These are phyloP conservation scores for Chrysophaeum taylorii DNA, from an alignment of 352 stramenopile genomes.

Conservation along the genomic window DNA sequence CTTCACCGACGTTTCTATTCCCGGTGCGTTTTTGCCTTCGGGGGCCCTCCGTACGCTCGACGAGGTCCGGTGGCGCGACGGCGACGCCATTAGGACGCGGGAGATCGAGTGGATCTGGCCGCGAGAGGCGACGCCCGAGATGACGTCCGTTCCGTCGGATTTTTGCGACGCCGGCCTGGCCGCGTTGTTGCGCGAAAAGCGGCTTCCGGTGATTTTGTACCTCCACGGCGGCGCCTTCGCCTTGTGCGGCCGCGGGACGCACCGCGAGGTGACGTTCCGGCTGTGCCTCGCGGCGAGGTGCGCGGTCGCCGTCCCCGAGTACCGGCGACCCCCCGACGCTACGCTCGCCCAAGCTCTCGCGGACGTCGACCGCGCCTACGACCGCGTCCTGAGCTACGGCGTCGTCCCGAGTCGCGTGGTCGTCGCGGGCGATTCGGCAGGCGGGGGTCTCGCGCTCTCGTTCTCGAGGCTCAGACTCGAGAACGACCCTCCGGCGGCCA, in stretches of 20 bases:
- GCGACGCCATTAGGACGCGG: neutral
- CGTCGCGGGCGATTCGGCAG: slow-evolving; percentile 2
- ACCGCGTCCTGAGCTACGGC: neutral
- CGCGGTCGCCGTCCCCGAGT: neutral
- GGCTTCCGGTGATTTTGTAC: neutral
- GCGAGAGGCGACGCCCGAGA: neutral
- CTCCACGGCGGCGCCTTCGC: slow-evolving; percentile 2
- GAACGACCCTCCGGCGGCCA: neutral
- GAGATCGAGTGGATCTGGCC: slow-evolving; percentile 6
- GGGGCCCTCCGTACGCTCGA: neutral
- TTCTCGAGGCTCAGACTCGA: neutral
- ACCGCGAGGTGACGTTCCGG: slow-evolving; percentile 7
- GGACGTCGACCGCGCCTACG: slow-evolving; percentile 3
- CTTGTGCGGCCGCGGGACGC: slow-evolving; percentile 9
- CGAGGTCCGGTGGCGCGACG: neutral
- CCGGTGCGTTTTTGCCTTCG: neutral
- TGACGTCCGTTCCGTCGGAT: too few species aligned
- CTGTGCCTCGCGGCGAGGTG: neutral
- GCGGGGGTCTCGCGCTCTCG: slow-evolving; percentile 2
- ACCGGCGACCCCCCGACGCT: slow-evolving; percentile 4
- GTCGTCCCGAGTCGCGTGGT: neutral
- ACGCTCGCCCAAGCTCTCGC: neutral
- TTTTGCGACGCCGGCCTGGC: too few species aligned
- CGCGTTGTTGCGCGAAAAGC: too few species aligned
- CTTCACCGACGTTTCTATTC: neutral